Evolutionary conservation across 2,329 filamentous ascomycete genomes (phyloP).

Genomic region (Exophiala sp.): DNA sequence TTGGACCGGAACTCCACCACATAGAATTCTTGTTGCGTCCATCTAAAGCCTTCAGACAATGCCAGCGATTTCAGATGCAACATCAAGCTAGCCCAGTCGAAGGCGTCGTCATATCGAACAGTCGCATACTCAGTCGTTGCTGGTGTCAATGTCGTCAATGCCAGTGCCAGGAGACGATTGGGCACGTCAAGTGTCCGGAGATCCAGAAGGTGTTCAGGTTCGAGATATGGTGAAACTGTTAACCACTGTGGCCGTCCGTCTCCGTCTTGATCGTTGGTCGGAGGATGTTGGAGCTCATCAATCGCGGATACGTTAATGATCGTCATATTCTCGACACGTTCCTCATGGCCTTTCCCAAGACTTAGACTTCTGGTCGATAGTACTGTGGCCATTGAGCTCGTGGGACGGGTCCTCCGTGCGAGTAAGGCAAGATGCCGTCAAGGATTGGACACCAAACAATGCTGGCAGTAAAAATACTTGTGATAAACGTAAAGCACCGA

Average conservation of each 20-base stretch:
- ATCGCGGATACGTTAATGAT: not conserved
- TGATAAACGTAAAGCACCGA: not conserved
- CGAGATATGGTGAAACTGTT: slow-evolving; percentile 72
- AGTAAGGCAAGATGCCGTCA: not conserved
- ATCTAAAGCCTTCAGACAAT: slow-evolving; percentile 47
- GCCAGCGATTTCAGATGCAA: slow-evolving; percentile 54
- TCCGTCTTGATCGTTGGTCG: not conserved
- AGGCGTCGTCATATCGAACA: slow-evolving; percentile 66
- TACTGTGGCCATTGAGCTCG: too few relatives aligned
- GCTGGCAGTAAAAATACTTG: not conserved
- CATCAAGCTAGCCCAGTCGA: slow-evolving; percentile 72
- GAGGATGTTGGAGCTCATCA: not conserved
- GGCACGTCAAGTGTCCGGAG: slow-evolving; percentile 63
- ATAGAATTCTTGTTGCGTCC: slow-evolving; percentile 68
- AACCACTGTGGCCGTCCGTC: slow-evolving; percentile 35
- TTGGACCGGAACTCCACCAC: slow-evolving; percentile 79
- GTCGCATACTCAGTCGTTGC: slow-evolving; percentile 71
- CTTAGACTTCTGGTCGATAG: not conserved
- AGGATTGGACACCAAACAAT: not conserved
- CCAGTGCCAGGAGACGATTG: slow-evolving; percentile 67
- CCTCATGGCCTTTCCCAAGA: not conserved
- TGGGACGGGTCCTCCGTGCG: not conserved
- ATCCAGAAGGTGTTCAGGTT: slow-evolving; percentile 67
- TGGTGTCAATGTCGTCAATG: slow-evolving; percentile 62
- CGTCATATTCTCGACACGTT: not conserved